Conservation (phyloP, 2,329 filamentous ascomycete genomes). For the Rugonectria rugulosa region DNA sequence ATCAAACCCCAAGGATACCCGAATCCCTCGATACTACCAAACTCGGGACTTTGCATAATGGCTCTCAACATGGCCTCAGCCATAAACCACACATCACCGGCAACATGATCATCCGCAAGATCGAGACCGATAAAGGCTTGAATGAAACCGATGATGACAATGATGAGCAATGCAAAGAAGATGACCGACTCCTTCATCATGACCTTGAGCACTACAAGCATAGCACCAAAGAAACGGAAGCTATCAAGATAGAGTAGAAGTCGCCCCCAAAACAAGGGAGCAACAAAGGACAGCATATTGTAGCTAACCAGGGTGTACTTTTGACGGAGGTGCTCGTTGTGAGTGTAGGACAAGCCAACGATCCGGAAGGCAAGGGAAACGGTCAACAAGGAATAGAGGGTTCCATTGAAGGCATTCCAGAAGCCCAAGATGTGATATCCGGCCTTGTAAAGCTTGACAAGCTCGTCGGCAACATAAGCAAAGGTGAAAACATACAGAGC, state of each 20-base stretch:
- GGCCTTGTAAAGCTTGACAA: constrained; percentile 91
- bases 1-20: constrained; percentile 92
- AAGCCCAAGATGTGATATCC: constrained; percentile 91
- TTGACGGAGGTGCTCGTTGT: constrained; percentile 54
- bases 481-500: constrained; percentile 90
- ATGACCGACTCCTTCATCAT: constrained; percentile 96
- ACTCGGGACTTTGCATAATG: constrained; percentile 91
- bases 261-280: constrained; percentile 96
- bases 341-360: constrained; percentile 73
- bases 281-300: constrained; percentile 91
- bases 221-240: constrained; percentile 94
- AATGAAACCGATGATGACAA: constrained; percentile 86
- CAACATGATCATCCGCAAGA: constrained; percentile 75
- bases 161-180: constrained; percentile 89
- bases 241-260: constrained; percentile 92
- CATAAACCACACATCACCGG: constrained; percentile 76
- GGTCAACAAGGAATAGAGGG: constrained; percentile 80
- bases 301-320: constrained; percentile 85
- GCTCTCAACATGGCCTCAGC: constrained; percentile 86
- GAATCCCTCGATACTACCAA: constrained; percentile 87
- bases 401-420: constrained; percentile 94
- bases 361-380: constrained; percentile 82
- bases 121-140: constrained; percentile 96
- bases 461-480: constrained; percentile 88
- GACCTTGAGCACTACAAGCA: constrained; percentile 95